Conservation (phyloP, 495 filamentous ascomycete species). For the Stereocaulon alpinum region DNA sequence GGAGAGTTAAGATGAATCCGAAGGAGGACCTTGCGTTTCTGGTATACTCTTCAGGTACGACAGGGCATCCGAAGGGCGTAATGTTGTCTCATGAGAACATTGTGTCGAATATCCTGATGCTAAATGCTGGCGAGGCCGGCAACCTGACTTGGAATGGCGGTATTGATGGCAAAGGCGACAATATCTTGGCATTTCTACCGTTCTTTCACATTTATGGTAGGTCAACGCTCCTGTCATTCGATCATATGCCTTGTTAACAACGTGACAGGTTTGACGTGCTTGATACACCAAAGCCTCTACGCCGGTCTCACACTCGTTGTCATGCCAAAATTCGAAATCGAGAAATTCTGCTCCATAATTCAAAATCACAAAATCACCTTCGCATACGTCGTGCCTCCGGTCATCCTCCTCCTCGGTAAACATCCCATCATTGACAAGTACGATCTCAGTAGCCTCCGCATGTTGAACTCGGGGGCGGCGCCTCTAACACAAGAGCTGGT, state of each 20-base stretch:
- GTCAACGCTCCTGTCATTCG: conserved; percentile 2
- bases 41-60: conserved; percentile 86
- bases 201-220: conserved; percentile 89
- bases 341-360: conserved; percentile 63
- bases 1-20: conserved; percentile 39
- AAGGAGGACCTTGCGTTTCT: conserved; percentile 48
- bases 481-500: conserved; percentile 78
- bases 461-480: conserved; percentile 85
- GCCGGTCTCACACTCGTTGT: conserved; percentile 60
- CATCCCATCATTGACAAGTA: conserved; percentile 67
- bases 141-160: conserved; percentile 52
- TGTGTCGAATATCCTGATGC: conserved; percentile 55
- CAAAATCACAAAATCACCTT: conserved; percentile 69
- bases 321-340: conserved; percentile 77
- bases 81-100: conserved; percentile 79
- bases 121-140: conserved; percentile 46
- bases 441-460: conserved; percentile 66
- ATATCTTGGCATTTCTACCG: conserved; percentile 67
- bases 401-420: conserved; percentile 72
- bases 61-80: conserved; percentile 88
- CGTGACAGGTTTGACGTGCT: conserved; percentile 34
- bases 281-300: conserved; percentile 54
- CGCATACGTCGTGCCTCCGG: conserved; percentile 74
- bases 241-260: neutral
- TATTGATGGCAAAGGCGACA: conserved; percentile 54